Base-by-base conservation (phyloP, 164 flowering plant genomes). In the Platanus orientalis region DNA sequence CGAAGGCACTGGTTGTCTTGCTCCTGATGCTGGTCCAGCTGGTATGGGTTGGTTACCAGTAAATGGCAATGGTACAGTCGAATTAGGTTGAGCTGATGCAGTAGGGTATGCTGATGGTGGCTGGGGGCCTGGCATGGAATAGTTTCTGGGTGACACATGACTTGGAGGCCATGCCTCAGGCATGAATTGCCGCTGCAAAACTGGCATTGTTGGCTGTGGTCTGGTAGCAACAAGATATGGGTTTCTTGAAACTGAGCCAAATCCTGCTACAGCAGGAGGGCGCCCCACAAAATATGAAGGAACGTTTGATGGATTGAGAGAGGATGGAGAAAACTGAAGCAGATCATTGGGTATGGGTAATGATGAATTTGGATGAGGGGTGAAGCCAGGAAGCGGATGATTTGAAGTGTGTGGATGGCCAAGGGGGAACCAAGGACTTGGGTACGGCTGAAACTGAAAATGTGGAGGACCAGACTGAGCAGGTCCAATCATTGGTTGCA, bases 381-480 rank as follows among this genome's bases (percentile, higher is more conserved):
- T 55, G 26, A 71, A 76, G 29, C 73, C 75, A 61, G 80, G 36
- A 42, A 77, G 67, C n/a, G n/a, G n/a, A n/a, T n/a, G n/a, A n/a
- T n/a, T n/a, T n/a, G n/a, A n/a, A n/a, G n/a, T n/a, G n/a, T n/a
- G n/a, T n/a, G n/a, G n/a, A 28, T 75, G 76, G 25, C 73, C 78
- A 1, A 54, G 16, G 7, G 74, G 75, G 40, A 75, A 63, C 94
- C 92, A 87, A 32, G 80, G 65, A 57, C 63, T 68, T 32, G 65
- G 78, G 39, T 70, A 76, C 28, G 72, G 65, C 64, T 72, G 90
- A 68, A 71, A 77, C 42, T 78, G 86, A 52, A 67, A 70, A 54
- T 68, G 82, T 32, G 63, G 56, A 50, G 70, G 70, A 76, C 73
- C 68, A 59, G 66, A 42, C 28, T 65, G 86, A 29, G 56, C 11